Evolutionary conservation across 1,284 basidiomycete species (phyloP), one percentile per base, ranked within the genome.

Genomic region (Sporisorium iseilematis-ciliati): DNA sequence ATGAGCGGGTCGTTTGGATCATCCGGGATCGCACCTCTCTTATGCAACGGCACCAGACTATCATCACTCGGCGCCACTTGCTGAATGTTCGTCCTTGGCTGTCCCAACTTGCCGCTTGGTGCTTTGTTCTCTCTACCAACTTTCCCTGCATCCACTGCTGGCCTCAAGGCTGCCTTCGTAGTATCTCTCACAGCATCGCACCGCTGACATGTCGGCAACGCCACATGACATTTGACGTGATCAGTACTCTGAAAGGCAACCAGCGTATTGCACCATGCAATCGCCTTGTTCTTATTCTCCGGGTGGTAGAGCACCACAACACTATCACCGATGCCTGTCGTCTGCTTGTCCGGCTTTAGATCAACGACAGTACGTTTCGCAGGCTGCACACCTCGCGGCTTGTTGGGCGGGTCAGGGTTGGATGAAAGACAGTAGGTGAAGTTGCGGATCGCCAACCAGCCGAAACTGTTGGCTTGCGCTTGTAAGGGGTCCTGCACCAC

Each of bases 291-390:
- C 6, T 51, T 57, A 14, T 63, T 35, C 29, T 65, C 63, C 0
- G 72, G 72, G 35, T 75, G 72, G 23, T 75, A 75, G 10, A 75
- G 63, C 20, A 75, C 72, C 3, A 75, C 72, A 2, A 75, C 72
- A 29, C 66, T 65, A 29, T 75, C 66, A 21, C 72, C 72, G 40
- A 63, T 63, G 4, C 72, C 72, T 0, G 56, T 75, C 35, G 53
- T 25, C 4, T 45, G 29, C 7, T 53, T 54, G 5, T 20, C 21
- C 8, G 54, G 3, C 14, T 25, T 18, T 40, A 11, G 1, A 33
- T 18, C 18, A 50, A 41, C 18, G 42, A 18, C 4, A 31, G 16
- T 29, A 10, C 35, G 20, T 6, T 16, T 26, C 10, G 26, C 49
- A 3, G 71, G 71, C 33, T 74, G 71, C 12, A 62, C 26, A 0